phyloP scores from a whole-genome alignment of 495 filamentous ascomycete genomes.

The Sabuloglossum arenarium region DNA sequence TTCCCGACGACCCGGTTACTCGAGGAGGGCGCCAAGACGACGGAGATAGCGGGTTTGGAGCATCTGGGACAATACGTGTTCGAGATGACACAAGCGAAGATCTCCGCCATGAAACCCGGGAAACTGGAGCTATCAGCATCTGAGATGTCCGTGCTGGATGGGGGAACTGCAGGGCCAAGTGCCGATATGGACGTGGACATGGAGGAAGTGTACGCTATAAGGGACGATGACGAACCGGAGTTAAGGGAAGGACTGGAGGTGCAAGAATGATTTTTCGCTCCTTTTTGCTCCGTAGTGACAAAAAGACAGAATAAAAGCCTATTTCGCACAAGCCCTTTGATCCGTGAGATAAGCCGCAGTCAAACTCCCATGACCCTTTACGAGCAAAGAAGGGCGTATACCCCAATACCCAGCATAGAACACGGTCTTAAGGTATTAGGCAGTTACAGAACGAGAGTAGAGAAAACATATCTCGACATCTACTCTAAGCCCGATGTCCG shows the following conservation, averaged over 20 bases:
- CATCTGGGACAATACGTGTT: slow-evolving; percentile 94
- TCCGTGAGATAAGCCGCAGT: too few species aligned
- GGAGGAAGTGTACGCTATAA: slow-evolving; percentile 4
- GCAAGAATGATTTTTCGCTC: too few species aligned
- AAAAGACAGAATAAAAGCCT: too few species aligned
- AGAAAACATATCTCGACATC: too few species aligned
- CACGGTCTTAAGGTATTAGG: too few species aligned
- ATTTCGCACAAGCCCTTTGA: too few species aligned
- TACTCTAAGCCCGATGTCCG: too few species aligned
- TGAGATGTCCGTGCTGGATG: background rate
- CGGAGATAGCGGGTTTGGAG: slow-evolving; percentile 73
- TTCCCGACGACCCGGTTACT: slow-evolving; percentile 47
- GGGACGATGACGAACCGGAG: slow-evolving; percentile 11
- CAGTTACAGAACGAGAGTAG: too few species aligned
- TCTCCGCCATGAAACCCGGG: slow-evolving; percentile 37
- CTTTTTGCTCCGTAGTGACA: too few species aligned
- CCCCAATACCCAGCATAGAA: too few species aligned
- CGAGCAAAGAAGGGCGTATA: too few species aligned
- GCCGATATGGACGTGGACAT: slow-evolving; percentile 8
- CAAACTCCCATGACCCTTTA: too few species aligned
- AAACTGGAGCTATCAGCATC: background rate
- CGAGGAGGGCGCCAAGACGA: slow-evolving; percentile 33
- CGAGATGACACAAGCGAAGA: slow-evolving; percentile 81
- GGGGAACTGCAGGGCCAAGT: background rate
- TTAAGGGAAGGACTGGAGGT: slow-evolving; percentile 3